Evolutionary conservation across 1,284 basidiomycete genomes (phyloP).

Genomic region (Ustilago sp.): DNA sequence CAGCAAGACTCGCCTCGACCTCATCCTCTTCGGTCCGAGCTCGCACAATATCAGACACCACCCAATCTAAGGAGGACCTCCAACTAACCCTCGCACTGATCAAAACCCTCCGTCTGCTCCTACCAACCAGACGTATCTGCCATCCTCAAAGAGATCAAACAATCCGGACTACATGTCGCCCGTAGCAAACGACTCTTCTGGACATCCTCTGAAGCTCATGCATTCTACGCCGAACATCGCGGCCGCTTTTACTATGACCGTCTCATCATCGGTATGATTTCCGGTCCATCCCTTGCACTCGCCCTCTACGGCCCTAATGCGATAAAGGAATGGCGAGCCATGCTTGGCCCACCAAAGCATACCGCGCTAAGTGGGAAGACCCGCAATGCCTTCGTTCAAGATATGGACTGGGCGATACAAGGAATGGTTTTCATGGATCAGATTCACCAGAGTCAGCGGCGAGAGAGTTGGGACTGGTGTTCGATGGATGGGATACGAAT

Average conservation of each 20-base stretch:
- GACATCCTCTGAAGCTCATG: constrained; percentile 59
- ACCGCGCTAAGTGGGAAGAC: constrained; percentile 57
- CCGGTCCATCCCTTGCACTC: constrained; percentile 60
- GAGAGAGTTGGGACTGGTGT: constrained; percentile 53
- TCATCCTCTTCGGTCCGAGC: neutral
- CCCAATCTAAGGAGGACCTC: constrained; percentile 3
- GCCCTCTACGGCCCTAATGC: constrained; percentile 60
- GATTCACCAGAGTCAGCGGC: constrained; percentile 39
- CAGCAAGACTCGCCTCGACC: neutral
- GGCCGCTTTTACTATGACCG: constrained; percentile 68
- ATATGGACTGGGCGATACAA: constrained; percentile 65
- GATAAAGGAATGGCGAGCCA: constrained; percentile 56
- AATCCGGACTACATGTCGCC: constrained; percentile 39
- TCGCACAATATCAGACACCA: constrained; percentile 5
- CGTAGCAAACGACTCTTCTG: constrained; percentile 56
- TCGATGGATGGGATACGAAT: constrained; percentile 56
- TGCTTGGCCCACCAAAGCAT: constrained; percentile 67
- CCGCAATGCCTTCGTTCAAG: constrained; percentile 49
- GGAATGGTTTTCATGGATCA: constrained; percentile 67
- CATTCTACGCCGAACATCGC: constrained; percentile 65
- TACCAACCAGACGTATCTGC: constrained; percentile 60
- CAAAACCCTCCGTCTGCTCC: constrained; percentile 64
- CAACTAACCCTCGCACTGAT: constrained; percentile 65
- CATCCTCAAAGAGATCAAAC: constrained; percentile 58
- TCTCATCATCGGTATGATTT: constrained; percentile 63